Base-by-base conservation (phyloP, 2,329 filamentous ascomycete genomes). In the Penicillium concentricum region DNA sequence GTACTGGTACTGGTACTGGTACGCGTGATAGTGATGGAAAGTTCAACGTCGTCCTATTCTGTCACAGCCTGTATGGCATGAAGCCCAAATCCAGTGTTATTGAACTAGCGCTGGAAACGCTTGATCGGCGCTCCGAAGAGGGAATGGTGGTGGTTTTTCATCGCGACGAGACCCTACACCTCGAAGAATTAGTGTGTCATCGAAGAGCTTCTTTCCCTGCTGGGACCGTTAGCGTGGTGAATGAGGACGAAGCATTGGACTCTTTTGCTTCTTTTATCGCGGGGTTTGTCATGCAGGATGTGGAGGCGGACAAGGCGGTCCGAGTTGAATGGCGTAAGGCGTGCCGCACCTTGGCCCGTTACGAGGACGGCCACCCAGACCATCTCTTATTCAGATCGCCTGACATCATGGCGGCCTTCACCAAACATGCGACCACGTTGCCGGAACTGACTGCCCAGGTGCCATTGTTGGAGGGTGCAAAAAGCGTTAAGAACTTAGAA, bases 11-110 rank as follows among this genome's bases (percentile, higher is more conserved):
- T n/a, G 58, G 55, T 54, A 66, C 45, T 51, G 54, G 54, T 49
- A 66, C 52, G 12, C 62, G 39, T 32, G 59, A 68, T 52, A 32
- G 48, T 1, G 62, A 71, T 32, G 67, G 76, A 22, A 78, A 73
- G 57, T 87, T 79, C 63, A 79, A 87, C 60, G 13, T 86, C 39
- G 67, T 87, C 18, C 64, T 88, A 5, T 85, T 87, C 69, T 87
- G 84, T 61, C 84, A 87, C 67, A 86, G 85, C 72, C 80, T 87
- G 79, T 86, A 87, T 61, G 83, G 82, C 57, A 82, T 87, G 79
- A 75, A 74, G 0, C 75, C 76, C 2, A 81, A 83, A 61, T 63
- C 59, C n/a, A 66, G 15, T 2, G 78, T 76, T 57, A 78, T 87
- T 59, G 66, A 79, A 65, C 62, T 58, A 18, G 78, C 81, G 2